These are phyloP conservation scores for Chaetomium fimeti DNA, from an alignment of 495 filamentous ascomycete genomes.

Conservation along the genomic window DNA sequence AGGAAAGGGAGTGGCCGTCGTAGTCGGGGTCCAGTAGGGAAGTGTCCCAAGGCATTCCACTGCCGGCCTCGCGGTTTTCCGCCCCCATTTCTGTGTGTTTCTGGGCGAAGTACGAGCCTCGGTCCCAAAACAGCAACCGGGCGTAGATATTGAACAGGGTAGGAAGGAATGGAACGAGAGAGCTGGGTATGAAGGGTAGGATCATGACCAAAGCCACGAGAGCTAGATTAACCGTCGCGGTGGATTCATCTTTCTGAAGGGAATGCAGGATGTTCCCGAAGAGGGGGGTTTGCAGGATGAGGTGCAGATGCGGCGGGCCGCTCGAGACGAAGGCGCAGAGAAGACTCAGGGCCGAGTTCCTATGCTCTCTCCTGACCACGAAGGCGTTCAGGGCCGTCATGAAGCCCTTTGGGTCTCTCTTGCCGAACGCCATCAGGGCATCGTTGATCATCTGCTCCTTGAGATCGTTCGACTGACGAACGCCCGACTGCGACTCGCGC, in stretches of 20 bases:
- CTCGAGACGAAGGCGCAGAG: conserved; percentile 63
- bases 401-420: conserved; percentile 66
- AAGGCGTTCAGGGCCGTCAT: conserved; percentile 59
- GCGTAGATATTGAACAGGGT: conserved; percentile 74
- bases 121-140: conserved; percentile 70
- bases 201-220: conserved; percentile 71
- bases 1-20: conserved; percentile 60
- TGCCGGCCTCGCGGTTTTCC: conserved; percentile 31
- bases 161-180: conserved; percentile 59
- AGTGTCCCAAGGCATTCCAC: conserved; percentile 56
- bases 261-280: conserved; percentile 66
- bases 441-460: conserved; percentile 54
- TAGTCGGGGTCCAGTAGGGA: conserved; percentile 54
- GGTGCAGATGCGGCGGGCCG: conserved; percentile 69
- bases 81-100: conserved; percentile 36
- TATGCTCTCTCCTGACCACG: conserved; percentile 57
- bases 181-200: conserved; percentile 69
- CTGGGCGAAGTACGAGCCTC: conserved; percentile 40
- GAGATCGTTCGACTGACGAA: conserved; percentile 48
- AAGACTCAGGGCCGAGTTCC: conserved; percentile 57
- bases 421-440: conserved; percentile 58
- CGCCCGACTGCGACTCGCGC: conserved; percentile 47
- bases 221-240: conserved; percentile 63
- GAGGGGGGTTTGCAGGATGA: conserved; percentile 63
- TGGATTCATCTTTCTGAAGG: conserved; percentile 68